Base-by-base conservation (phyloP, 2,329 filamentous ascomycete genomes). In the Colletotrichum eremochloae region DNA sequence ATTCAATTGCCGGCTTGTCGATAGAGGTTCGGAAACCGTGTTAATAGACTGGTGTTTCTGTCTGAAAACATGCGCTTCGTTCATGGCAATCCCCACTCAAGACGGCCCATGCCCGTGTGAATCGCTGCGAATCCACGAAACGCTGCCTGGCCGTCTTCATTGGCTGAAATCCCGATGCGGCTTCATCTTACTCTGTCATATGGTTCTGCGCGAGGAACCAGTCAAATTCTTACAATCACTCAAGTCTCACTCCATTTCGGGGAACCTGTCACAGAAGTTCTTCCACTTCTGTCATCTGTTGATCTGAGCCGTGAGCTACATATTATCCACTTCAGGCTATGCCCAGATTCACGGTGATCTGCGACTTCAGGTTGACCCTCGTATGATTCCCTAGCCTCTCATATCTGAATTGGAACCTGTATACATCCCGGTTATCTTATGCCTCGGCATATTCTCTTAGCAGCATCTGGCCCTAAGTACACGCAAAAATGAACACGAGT, bases 51-150 rank as follows among this genome's bases (percentile, higher is more conserved):
- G 11, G 1, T 33, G 20, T 31, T 48, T 63, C 64, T 58, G 56
- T 57, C 68, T 57, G 33, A 29, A 18, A 42, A 42, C 31, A 42
- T 8, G 29, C 29, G 24, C 18, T 44, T 42, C 24, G 24, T 2
- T 33, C 36, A 18, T 53, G 14, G 6, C 9, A 52, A 36, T n/a
- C 55, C 48, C 63, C 46, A 60, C 42, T 24, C 33, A 3, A 50
- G 38, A 68, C 24, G 57, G 38, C 60, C 42, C 68, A 31, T 62
- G 42, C 50, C 62, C 56, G 24, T n/a, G 42, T 46, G 55, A 55
- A 61, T 70, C 63, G 53, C 38, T 38, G 48, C 52, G 58, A 55
- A 55, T 38, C 55, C 24, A 42, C 11, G 29, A 53, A 52, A 65
- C n/a, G 36, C 33, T 29, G 2, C 36, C 5, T 29, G 7, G 29